phyloP scores from a whole-genome alignment of 139 green algal genomes.

The Coelastrella sp. region DNA sequence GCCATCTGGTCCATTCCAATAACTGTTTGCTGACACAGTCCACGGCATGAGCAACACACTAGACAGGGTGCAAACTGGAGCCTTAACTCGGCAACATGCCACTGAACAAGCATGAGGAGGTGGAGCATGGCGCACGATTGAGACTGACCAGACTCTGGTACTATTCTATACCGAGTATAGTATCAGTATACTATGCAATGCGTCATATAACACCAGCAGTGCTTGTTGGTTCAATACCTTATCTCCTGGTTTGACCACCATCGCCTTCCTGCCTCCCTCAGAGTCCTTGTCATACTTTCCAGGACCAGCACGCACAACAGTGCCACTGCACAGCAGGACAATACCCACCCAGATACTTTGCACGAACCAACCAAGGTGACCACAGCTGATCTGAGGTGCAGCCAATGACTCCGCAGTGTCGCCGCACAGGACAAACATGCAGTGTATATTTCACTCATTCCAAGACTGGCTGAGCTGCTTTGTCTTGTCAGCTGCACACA shows the following conservation, averaged over 20 bases:
- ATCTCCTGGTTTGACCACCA: conserved; percentile 66
- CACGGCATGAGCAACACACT: neutral
- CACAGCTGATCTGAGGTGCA: too few species aligned
- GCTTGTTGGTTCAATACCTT: conserved; percentile 31
- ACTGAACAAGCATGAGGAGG: too few species aligned
- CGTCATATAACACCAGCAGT: neutral
- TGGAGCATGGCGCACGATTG: too few species aligned
- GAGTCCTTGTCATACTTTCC: conserved; percentile 77
- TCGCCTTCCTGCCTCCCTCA: conserved; percentile 71
- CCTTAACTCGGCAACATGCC: too few species aligned
- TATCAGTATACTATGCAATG: neutral
- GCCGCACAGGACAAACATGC: too few species aligned
- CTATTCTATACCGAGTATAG: neutral
- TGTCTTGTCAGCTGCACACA: too few species aligned
- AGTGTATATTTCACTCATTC: too few species aligned
- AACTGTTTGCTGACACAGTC: neutral
- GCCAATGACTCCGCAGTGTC: too few species aligned
- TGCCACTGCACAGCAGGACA: conserved; percentile 29
- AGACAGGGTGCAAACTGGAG: too few species aligned
- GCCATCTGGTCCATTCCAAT: neutral
- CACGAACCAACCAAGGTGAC: neutral
- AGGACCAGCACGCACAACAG: conserved; percentile 70
- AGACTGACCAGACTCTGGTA: neutral
- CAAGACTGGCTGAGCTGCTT: too few species aligned
- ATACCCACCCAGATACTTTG: neutral